These are phyloP conservation scores for Pouteria glomerata DNA, from an alignment of 148 eudicot species.

Conservation along the genomic window DNA sequence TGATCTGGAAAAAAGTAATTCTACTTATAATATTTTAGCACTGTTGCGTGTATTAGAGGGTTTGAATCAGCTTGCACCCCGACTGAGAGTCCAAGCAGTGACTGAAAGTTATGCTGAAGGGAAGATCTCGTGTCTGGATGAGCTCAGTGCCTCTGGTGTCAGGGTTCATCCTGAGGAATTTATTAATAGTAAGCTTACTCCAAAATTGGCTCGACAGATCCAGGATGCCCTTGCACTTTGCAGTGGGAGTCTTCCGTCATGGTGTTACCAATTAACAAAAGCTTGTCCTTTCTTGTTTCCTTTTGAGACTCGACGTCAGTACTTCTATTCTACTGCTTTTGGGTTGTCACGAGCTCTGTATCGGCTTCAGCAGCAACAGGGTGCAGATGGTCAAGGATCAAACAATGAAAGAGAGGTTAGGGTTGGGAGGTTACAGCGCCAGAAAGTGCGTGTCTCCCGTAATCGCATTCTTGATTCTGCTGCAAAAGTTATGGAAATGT, in stretches of 20 bases:
- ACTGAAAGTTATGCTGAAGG: conserved; percentile 76
- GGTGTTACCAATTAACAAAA: conserved; percentile 96
- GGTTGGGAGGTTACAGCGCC: conserved; percentile 91
- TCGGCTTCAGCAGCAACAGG: conserved; percentile 96
- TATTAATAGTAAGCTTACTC: conserved; percentile 83
- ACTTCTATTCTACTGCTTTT: conserved; percentile 95
- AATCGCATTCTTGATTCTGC: conserved; percentile 96
- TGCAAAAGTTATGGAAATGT: conserved; percentile 99
- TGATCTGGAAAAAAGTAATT: conserved; percentile 74
- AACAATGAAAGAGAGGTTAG: conserved; percentile 75
- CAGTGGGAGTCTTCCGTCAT: conserved; percentile 95
- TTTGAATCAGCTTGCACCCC: conserved; percentile 94
- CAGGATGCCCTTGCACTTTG: conserved; percentile 98
- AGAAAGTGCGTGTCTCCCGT: conserved; percentile 95
- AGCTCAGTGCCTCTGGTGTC: conserved; percentile 38
- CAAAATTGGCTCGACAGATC: conserved; percentile 90
- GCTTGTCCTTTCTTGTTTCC: conserved; percentile 97
- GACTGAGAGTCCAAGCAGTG: conserved; percentile 63
- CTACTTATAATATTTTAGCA: conserved; percentile 77
- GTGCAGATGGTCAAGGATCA: conserved; percentile 85
- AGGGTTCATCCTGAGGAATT: conserved; percentile 75
- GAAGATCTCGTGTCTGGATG: conserved; percentile 50
- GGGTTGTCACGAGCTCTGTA: conserved; percentile 89
- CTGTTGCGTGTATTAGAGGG: conserved; percentile 87
- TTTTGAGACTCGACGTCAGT: conserved; percentile 90